These are phyloP conservation scores for Coprinopsis cinerea DNA, from an alignment of 768 basidiomycete species.

Conservation along the genomic window DNA sequence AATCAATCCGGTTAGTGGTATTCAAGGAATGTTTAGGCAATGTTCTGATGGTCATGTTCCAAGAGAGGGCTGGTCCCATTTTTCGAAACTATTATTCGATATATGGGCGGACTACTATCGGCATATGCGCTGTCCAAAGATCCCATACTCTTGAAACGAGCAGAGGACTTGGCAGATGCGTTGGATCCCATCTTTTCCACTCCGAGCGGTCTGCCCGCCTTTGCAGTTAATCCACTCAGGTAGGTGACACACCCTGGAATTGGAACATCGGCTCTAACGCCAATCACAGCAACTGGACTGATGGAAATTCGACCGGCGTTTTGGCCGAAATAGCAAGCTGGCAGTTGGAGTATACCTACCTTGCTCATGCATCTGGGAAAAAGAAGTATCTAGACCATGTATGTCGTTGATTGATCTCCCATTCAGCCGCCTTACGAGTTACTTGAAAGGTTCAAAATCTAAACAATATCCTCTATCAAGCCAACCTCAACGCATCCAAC, in stretches of 20 bases:
- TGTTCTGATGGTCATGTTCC: not conserved
- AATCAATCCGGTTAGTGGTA: constrained; percentile 27
- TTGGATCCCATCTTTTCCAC: constrained; percentile 72
- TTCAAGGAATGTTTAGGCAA: not conserved
- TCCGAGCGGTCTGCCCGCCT: constrained; percentile 64
- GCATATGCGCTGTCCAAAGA: constrained; percentile 75
- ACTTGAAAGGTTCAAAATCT: constrained; percentile 39
- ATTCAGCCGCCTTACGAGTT: not conserved
- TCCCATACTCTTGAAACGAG: constrained; percentile 53
- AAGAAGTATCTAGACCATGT: constrained; percentile 55
- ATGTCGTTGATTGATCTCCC: constrained; percentile 13
- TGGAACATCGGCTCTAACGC: constrained; percentile 4
- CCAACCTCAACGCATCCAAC: constrained; percentile 39
- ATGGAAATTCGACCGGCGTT: constrained; percentile 32
- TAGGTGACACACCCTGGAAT: constrained; percentile 30
- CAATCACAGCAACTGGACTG: constrained; percentile 10
- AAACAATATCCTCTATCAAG: constrained; percentile 39
- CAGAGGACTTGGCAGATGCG: constrained; percentile 71
- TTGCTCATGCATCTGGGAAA: constrained; percentile 73
- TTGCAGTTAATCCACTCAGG: constrained; percentile 60
- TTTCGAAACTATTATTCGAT: constrained; percentile 86
- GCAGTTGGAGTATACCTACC: constrained; percentile 82
- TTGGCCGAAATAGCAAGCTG: constrained; percentile 80
- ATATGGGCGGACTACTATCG: constrained; percentile 83
- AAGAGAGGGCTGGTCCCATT: constrained; percentile 38